Base-by-base conservation (phyloP, 2,329 filamentous ascomycete genomes). In the Stachybotrys elegans region DNA sequence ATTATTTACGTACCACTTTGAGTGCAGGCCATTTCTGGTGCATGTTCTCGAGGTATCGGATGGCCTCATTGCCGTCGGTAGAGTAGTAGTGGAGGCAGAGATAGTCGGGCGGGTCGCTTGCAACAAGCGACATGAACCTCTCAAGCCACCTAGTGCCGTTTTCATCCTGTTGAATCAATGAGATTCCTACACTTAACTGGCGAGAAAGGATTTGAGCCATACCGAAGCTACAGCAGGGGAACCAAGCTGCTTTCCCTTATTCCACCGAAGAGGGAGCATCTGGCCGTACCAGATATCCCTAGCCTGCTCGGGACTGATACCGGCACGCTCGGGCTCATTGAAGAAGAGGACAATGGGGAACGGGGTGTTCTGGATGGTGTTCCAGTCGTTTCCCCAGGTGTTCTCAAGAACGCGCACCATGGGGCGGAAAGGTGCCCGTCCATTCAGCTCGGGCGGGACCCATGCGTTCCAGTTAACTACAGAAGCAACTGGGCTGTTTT, bases 11-110 rank as follows among this genome's bases (percentile, higher is more conserved):
- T 23, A 39, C 36, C 22, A 39, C 36, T 9, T 22, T 20, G 22
- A 23, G 36, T n/a, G 19, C 4, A 13, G 36, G 36, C 36, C 36
- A 39, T 21, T 39, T 39, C 14, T 39, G 36, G 36, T 39, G 36
- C 36, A 39, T 39, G 5, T 39, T 21, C 36, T 39, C 36, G n/a
- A 39, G 19, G 21, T 39, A 39, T 7, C n/a, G 22, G 20, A 39
- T 39, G 16, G 36, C 36, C 22, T 5, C 19, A 17, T 39, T 39
- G 36, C 20, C 36, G n/a, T 39, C 14, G 4, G 19, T 39, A 16
- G 36, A 39, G 36, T 39, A 39, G 20, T 39, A 39, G n/a, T 39
- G 36, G 16, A 39, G 36, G n/a, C 36, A 39, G 36, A 39, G 36
- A 16, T 22, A 39, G 21, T 39, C 36, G 7, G 36, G 36, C 4